Evolutionary conservation across 805 yeast species (phyloP).

Genomic region (Pichia paraexigua): DNA sequence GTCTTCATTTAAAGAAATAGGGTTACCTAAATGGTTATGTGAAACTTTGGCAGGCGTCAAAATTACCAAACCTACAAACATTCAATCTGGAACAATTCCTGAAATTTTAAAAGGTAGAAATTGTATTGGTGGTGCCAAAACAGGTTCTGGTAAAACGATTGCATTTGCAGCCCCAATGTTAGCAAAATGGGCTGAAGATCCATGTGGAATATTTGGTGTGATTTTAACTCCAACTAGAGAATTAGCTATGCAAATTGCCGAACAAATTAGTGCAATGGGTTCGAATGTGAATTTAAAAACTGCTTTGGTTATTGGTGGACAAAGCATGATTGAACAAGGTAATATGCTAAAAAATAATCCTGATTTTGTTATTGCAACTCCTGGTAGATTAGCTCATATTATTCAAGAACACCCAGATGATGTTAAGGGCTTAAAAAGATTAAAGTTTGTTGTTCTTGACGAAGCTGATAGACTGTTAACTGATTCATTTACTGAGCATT

Average conservation of each 20-base stretch:
- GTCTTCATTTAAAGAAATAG: conserved; percentile 36
- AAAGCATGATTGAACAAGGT: conserved; percentile 85
- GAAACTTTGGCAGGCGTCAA: conserved; percentile 79
- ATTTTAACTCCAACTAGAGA: conserved; percentile 91
- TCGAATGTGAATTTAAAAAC: conserved; percentile 78
- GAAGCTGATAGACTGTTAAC: conserved; percentile 93
- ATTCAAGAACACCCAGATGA: conserved; percentile 85
- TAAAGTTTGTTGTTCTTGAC: conserved; percentile 79
- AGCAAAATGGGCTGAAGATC: conserved; percentile 91
- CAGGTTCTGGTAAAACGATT: conserved; percentile 96
- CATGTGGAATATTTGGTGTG: conserved; percentile 84
- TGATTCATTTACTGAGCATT: conserved; percentile 72
- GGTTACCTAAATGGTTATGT: conserved; percentile 78
- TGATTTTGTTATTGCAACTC: conserved; percentile 93
- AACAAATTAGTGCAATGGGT: conserved; percentile 91
- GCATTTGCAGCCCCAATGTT: conserved; percentile 98
- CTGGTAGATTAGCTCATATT: conserved; percentile 92
- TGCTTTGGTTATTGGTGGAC: conserved; percentile 90
- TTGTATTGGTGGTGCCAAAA: conserved; percentile 97
- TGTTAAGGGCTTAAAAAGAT: conserved; percentile 65
- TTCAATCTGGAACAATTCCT: conserved; percentile 87
- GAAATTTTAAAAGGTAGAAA: conserved; percentile 74
- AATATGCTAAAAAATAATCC: conserved; percentile 75
- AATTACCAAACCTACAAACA: conserved; percentile 74
- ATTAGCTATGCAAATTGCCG: conserved; percentile 93